phyloP scores from a whole-genome alignment of 73 alveolate species.

The Paramecium sexaurelia region DNA sequence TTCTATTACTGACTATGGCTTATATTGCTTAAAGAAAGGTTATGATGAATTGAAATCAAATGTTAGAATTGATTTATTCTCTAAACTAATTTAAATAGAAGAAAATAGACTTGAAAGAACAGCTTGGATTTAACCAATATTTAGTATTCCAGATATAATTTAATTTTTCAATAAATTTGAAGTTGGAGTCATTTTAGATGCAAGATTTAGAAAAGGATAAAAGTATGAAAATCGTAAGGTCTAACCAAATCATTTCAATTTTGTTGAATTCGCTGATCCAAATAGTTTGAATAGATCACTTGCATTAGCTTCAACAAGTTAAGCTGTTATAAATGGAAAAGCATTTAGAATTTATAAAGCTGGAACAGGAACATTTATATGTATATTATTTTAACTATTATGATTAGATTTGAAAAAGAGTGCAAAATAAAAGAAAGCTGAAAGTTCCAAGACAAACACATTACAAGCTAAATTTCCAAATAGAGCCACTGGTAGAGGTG shows the following conservation, averaged over 20 bases:
- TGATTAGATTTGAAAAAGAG: constrained; percentile 54
- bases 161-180: constrained; percentile 71
- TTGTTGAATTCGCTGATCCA: constrained; percentile 89
- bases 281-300: constrained; percentile 88
- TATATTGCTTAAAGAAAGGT: constrained; percentile 70
- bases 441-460: not conserved
- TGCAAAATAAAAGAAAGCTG: constrained; percentile 58
- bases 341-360: constrained; percentile 89
- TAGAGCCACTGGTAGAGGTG: constrained; percentile 60
- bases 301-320: constrained; percentile 84
- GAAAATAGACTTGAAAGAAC: constrained; percentile 88
- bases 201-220: constrained; percentile 87
- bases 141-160: not conserved
- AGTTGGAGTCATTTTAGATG: constrained; percentile 87
- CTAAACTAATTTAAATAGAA: constrained; percentile 75
- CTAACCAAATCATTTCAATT: constrained; percentile 71
- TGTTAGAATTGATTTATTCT: constrained; percentile 83
- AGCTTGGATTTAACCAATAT: constrained; percentile 88
- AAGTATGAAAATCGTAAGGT: constrained; percentile 84
- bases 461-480: not conserved
- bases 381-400: not conserved
- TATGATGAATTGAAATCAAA: constrained; percentile 70
- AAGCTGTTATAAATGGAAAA: constrained; percentile 74
- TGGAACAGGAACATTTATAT: constrained; percentile 86
- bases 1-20: constrained; percentile 79